Evolutionary conservation across 352 stramenopile genomes (phyloP).

Genomic region (Globisporangium polare): DNA sequence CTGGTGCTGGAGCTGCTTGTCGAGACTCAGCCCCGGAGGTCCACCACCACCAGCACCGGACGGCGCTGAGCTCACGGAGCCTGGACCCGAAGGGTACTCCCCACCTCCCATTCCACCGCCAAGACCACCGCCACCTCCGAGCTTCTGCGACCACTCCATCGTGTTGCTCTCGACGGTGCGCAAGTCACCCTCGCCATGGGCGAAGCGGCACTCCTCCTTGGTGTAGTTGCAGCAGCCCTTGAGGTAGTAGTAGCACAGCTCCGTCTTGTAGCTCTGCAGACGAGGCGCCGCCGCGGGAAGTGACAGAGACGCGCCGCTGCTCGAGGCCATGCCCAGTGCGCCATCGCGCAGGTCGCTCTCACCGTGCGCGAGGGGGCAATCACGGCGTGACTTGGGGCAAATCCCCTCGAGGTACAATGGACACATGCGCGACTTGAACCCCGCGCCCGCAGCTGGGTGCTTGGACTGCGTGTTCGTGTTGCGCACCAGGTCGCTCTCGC

Average conservation of each 20-base stretch:
- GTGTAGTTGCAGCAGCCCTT: slow-evolving; percentile 88
- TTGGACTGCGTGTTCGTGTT: slow-evolving; percentile 22
- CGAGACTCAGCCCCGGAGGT: slow-evolving; percentile 16
- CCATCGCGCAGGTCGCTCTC: slow-evolving; percentile 71
- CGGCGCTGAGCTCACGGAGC: neutral
- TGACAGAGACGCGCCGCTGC: neutral
- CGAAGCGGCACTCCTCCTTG: slow-evolving; percentile 85
- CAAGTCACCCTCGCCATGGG: slow-evolving; percentile 76
- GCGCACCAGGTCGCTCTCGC: slow-evolving; percentile 72
- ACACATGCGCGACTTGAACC: slow-evolving; percentile 79
- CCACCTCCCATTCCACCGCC: slow-evolving; percentile 14
- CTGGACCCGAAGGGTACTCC: slow-evolving; percentile 8
- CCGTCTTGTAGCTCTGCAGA: slow-evolving; percentile 87
- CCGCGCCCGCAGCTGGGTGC: slow-evolving; percentile 14
- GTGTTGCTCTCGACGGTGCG: slow-evolving; percentile 84
- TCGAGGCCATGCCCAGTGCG: slow-evolving; percentile 19
- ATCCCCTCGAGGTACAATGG: slow-evolving; percentile 69
- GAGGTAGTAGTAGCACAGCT: slow-evolving; percentile 87
- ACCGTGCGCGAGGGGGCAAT: slow-evolving; percentile 75
- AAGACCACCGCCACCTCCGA: slow-evolving; percentile 26
- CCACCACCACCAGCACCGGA: neutral
- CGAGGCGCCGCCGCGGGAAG: slow-evolving; percentile 50
- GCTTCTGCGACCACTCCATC: slow-evolving; percentile 49
- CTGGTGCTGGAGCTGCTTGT: slow-evolving; percentile 56
- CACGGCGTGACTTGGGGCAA: slow-evolving; percentile 69